Evolutionary conservation across 306 rosid species (phyloP), one percentile per base, ranked within the genome.

Genomic region (Hippophae rhamnoides): DNA sequence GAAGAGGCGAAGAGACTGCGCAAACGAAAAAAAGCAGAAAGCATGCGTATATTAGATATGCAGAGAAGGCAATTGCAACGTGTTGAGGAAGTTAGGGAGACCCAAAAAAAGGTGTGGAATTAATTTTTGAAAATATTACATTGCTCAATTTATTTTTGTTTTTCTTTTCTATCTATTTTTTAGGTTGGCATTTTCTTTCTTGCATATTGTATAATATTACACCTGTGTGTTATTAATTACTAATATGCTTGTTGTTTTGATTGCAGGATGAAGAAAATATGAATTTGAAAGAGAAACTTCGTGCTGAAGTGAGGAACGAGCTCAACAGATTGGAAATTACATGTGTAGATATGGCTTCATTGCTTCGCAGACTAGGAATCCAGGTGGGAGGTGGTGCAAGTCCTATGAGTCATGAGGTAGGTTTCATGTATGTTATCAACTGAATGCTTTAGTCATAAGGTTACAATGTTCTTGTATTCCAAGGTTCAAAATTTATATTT

Each of bases 331-430:
- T 92, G 89, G 95, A 87, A 78, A 77, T 53, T 68, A 69, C 56
- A 13, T 83, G 96, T 72, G 43, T 49, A 0, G 81, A 84, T 66
- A 83, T 92, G 96, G 74, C 92, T 26, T 83, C 96, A 43, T 55
- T 92, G 84, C 96, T 92, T 57, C 86, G 82, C 31, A 77, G 95
- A 71, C 69, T 92, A 67, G 99, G 99, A 72, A 78, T 92, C 64
- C 76, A 67, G 55, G 90, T 88, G 45, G 89, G 90, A 27, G 74
- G 71, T 58, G 74, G 78, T 64, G 51, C 27, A 47, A 51, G 0
- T 27, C 92, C 95, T 52, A 65, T 9, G 51, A 67, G 82, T 48
- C 60, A 70, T 1, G 95, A 92, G 95, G 23, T 18, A 18, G 23
- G 23, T 18, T 18, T 18, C 23, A 18, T 18, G 0, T 18, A 18